Conservation (phyloP, 306 rosid species). For the cucumber (Cucumis sativus) region Cucumber_9930_V3 NC_026661.2:486501-487000, state of each 20-base stretch:
- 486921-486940: conserved; percentile 73
- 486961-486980: conserved; percentile 43
- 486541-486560: neutral
- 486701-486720: conserved; percentile 79
- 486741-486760: conserved; percentile 85
- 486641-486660: neutral
- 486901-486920: conserved; percentile 99
- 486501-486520: neutral
- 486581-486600: neutral
- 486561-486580: neutral
- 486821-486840: conserved; percentile 5
- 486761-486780: conserved; percentile 67
- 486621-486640: conserved; percentile 13
- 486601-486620: neutral
- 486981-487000: neutral
- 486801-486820: conserved; percentile 4
- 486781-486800: conserved; percentile 16
- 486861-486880: conserved; percentile 93
- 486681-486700: conserved; percentile 81
- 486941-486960: conserved; percentile 79
- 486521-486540: neutral
- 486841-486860: conserved; percentile 5
- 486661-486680: conserved; percentile 38
- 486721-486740: conserved; percentile 79
- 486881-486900: conserved; percentile 99